Base-by-base conservation (phyloP, 805 yeast genomes). In the Helenozyma baotianmanensis region DNA sequence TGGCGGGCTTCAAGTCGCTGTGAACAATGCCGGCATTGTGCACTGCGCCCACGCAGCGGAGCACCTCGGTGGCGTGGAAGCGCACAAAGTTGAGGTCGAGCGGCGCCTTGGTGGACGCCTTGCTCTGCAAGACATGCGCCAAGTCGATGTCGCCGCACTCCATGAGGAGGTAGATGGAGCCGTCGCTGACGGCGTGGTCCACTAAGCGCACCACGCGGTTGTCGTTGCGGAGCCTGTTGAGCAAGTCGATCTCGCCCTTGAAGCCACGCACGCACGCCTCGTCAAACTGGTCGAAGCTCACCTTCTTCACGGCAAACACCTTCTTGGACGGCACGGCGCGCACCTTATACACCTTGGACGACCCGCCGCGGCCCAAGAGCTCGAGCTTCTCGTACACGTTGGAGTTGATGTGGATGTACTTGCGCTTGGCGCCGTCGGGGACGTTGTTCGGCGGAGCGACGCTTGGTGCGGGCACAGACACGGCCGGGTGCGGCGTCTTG, bases 141-240 rank as follows among this genome's bases (percentile, higher is more conserved):
- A 90, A 60, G 55, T 90, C 97, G 33, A 84, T 74, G 41, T 90
- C 96, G 14, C 97, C 97, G 53, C 95, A 85, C 58, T 92, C 97
- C 96, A 90, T 86, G 3, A 88, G 83, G 41, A 90, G 62, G 49
- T 72, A 70, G 22, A 90, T 66, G 2, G 78, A 70, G 0, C 82
- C 78, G 17, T 73, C 76, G 3, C 70, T 68, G 43, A 87, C 65
- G n/a, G 80, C 78, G 55, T 82, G 76, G 50, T 87, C 96, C 22
- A 82, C 60, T 27, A 90, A 64, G 48, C 75, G 71, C 3, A 92
- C 95, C 4, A 90, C 97, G 32, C 96, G 63, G 21, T 74, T 73
- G 5, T 58, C 50, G 44, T 80, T 72, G 23, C 69, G 61, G 15
- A 92, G 62, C 43, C 74, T 74, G 14, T 72, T 62, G 36, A 90